Percentiles rank a stretch among this genome's conserved stretches.
phyloP scores from a whole-genome alignment of 1,284 basidiomycete genomes.

The Blastosporella zonata region DNA sequence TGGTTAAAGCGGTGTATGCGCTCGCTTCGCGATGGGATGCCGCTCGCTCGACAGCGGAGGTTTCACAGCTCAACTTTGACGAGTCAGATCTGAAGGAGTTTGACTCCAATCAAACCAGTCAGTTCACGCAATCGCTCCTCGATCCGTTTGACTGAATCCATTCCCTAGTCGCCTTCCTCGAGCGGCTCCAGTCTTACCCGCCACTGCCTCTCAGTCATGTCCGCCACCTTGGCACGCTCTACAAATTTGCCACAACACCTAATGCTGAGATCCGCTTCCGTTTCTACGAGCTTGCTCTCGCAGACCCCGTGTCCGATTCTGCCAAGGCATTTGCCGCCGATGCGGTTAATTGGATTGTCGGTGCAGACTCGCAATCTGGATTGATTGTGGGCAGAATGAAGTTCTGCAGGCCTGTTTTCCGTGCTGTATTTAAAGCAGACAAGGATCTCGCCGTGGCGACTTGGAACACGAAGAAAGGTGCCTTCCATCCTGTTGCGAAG shows the following conservation, averaged over 20 bases:
- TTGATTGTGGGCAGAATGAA: slow-evolving; percentile 78
- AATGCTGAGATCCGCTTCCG: slow-evolving; percentile 77
- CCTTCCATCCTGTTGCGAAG: slow-evolving; percentile 78
- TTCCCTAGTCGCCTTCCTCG: slow-evolving; percentile 73
- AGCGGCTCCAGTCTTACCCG: slow-evolving; percentile 56
- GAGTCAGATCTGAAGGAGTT: slow-evolving; percentile 54
- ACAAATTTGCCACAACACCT: slow-evolving; percentile 46
- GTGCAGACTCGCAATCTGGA: slow-evolving; percentile 48
- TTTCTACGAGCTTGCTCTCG: slow-evolving; percentile 65
- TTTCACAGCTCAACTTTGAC: slow-evolving; percentile 49
- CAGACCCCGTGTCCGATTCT: slow-evolving; percentile 44
- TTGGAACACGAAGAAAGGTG: slow-evolving; percentile 49
- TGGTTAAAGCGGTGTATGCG: slow-evolving; percentile 68
- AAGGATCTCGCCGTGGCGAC: slow-evolving; percentile 56
- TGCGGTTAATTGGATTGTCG: slow-evolving; percentile 71
- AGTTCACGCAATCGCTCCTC: slow-evolving; percentile 11
- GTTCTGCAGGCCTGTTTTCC: slow-evolving; percentile 72
- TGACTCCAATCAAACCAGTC: slow-evolving; percentile 69
- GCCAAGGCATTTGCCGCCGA: slow-evolving; percentile 47
- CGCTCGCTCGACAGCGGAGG: slow-evolving; percentile 49
- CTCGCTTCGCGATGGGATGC: slow-evolving; percentile 80
- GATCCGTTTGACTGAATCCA: background rate
- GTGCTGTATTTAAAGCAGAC: slow-evolving; percentile 56
- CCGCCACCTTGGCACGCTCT: slow-evolving; percentile 52
- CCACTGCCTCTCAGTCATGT: slow-evolving; percentile 58